A percentile compares a stretch with the other conserved stretches of the same genome.
Conservation (phyloP, 2,329 filamentous ascomycete species). For the Pleomassaria siparia region DNA sequence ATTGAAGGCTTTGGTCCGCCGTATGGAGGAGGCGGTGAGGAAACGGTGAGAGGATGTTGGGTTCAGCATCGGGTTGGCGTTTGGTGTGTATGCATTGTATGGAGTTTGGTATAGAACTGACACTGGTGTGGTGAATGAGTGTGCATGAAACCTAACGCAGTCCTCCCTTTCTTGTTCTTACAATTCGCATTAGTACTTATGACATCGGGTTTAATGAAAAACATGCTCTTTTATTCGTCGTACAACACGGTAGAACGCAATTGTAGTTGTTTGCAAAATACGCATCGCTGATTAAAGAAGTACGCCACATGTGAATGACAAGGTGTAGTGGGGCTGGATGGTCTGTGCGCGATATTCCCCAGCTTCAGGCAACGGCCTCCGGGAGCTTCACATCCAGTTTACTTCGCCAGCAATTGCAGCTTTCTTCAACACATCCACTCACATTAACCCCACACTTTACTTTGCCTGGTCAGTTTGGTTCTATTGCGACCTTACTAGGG, state of each 20-base stretch:
- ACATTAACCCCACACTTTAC: background rate
- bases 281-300: no score
- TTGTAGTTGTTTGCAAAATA: no score
- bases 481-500: no score
- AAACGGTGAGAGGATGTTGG: slow-evolving; percentile 36
- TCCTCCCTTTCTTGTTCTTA: background rate
- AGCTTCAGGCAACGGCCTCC: background rate
- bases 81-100: slow-evolving; percentile 9
- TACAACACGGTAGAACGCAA: no score
- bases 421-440: background rate
- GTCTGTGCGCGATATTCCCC: slow-evolving; percentile 2
- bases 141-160: background rate
- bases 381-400: background rate
- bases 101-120: slow-evolving; percentile 5
- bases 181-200: no score
- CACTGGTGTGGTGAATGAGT: background rate
- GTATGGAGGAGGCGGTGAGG: slow-evolving; percentile 69
- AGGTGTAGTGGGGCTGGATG: slow-evolving; percentile 1
- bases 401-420: background rate
- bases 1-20: slow-evolving; percentile 56
- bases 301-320: background rate
- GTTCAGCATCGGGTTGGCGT: background rate
- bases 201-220: no score
- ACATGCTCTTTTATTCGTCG: no score
- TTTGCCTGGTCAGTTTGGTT: background rate